Evolutionary conservation across 257 asterid species (phyloP), one percentile per base, ranked within the genome.

Genomic region (Handroanthus guayacan): DNA sequence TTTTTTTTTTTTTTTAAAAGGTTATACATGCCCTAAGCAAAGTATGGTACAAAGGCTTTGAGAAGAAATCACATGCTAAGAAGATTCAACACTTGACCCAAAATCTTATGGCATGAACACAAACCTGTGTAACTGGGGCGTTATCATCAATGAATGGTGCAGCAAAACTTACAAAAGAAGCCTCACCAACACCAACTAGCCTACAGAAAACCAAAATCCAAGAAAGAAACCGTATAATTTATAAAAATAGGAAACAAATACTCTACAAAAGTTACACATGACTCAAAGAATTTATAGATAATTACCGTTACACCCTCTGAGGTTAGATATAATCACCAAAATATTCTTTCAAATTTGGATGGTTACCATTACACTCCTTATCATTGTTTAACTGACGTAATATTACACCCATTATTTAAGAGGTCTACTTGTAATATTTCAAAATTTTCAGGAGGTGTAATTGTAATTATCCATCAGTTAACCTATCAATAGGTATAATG

Each of bases 131-230:
- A 63, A 71, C 86, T 50, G 98, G 99, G 83, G 99, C 98, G 83
- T 90, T 95, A 83, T 95, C 99, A 63, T 95, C 99, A 54, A 95
- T 93, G 88, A 93, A 95, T 47, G 98, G 99, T 86, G 99, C 96
- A 14, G 98, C 98, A 76, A 95, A 97, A 87, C 97, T 93, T 72
- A 91, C 88, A 74, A 95, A 95, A 62, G 98, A 95, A 81, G 99
- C 99, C 93, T 95, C 99, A 13, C 99, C 98, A 74, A 95, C 98
- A 78, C 99, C 99, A 63, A 95, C 99, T 62, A 95, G 87, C 99
- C 98, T 95, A 83, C 50, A 48, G 60, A 73, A 73, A 38, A 75
- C 48, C 78, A 72, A 79, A 10, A 75, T 5, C 12, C 52, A 75
- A 74, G 31, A 38, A 71, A 69, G 31, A 34, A 64, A 66, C 50